Percentiles rank a stretch among this genome's conserved stretches.
Conservation (phyloP, 495 filamentous ascomycete genomes). For the Xylaria intraflava region DNA sequence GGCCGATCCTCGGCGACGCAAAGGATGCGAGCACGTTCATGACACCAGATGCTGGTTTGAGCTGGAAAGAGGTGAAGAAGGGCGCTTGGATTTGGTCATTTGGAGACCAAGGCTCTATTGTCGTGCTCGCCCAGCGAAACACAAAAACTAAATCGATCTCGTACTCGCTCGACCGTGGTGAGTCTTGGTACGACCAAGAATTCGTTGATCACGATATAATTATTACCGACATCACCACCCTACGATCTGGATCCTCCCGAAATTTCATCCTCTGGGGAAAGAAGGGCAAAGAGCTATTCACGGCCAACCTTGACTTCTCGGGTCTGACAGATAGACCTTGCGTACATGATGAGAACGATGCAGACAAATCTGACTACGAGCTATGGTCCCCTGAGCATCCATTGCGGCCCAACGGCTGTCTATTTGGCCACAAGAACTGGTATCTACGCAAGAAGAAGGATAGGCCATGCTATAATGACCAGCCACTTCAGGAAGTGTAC, state of each 20-base stretch:
- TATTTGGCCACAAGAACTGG: slow-evolving; percentile 85
- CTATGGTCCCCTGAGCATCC: slow-evolving; percentile 83
- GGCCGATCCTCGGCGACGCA: slow-evolving; percentile 52
- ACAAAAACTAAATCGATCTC: slow-evolving; percentile 58
- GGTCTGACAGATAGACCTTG: slow-evolving; percentile 65
- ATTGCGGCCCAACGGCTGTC: slow-evolving; percentile 62
- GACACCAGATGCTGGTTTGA: slow-evolving; percentile 79
- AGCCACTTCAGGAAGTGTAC: slow-evolving; percentile 59
- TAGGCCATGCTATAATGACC: slow-evolving; percentile 71
- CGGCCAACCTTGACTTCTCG: slow-evolving; percentile 83
- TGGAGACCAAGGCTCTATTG: slow-evolving; percentile 85
- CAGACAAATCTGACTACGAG: slow-evolving; percentile 60
- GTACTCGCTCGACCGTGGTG: slow-evolving; percentile 75
- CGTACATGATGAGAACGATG: slow-evolving; percentile 56
- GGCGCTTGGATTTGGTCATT: slow-evolving; percentile 88
- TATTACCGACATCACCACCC: slow-evolving; percentile 73
- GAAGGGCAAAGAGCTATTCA: slow-evolving; percentile 48
- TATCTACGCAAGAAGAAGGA: slow-evolving; percentile 82
- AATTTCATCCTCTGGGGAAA: slow-evolving; percentile 87
- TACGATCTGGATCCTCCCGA: slow-evolving; percentile 80
- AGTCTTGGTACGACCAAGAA: slow-evolving; percentile 63
- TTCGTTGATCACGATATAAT: slow-evolving; percentile 65
- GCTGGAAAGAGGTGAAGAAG: slow-evolving; percentile 76
- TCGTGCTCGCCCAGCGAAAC: slow-evolving; percentile 65
- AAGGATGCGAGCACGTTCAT: slow-evolving; percentile 78